Evolutionary conservation across 108 stramenopile species (phyloP), one percentile per base, ranked within the genome.

Genomic region (Craspedostauros australis): DNA sequence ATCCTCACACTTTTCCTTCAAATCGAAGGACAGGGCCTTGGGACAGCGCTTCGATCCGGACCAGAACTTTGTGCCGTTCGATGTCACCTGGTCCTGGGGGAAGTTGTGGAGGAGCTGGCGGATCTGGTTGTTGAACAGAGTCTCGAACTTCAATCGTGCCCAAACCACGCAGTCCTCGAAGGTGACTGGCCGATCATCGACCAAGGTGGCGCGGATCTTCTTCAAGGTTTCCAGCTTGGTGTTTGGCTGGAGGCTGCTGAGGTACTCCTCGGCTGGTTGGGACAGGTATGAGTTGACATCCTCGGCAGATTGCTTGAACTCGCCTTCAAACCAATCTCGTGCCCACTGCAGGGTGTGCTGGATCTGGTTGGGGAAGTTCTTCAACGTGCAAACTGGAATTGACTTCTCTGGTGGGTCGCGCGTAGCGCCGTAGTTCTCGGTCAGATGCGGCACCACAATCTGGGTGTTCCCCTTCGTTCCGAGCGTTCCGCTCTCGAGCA

Each of bases 311-410:
- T 99, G 98, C 64, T 91, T 90, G 77, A 97, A 97, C 29, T 75
- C 86, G 5, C 95, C 98, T 74, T 98, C 98, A 68, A 99, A 99
- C 73, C 88, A 97, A 70, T 99, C 98, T 15, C 98, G 76, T 4
- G 97, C 97, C 96, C 96, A 99, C 68, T 99, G 96, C 55, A 98
- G 48, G 8, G 95, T 95, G 76, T 96, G 97, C 62, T 96, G 92
- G 61, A 98, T 98, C 63, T 96, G 90, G 73, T 96, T 96, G 38
- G 98, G 98, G 60, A 98, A 99, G 84, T 97, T 96, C 80, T 99
- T 99, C 30, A 99, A 77, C 1, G 98, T 99, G 62, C 98, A 99
- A 22, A 98, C 93, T 22, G 98, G 98, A 71, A 99, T 95, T 38
- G 80, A 77, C 79, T 97, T 97, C 69, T 97, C 98, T 2, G 96